A percentile compares a stretch with the other conserved stretches of the same genome.
These are phyloP conservation scores for Phaeophleospora eucalypticola DNA, from an alignment of 2,329 filamentous ascomycete species.

Conservation along the genomic window DNA sequence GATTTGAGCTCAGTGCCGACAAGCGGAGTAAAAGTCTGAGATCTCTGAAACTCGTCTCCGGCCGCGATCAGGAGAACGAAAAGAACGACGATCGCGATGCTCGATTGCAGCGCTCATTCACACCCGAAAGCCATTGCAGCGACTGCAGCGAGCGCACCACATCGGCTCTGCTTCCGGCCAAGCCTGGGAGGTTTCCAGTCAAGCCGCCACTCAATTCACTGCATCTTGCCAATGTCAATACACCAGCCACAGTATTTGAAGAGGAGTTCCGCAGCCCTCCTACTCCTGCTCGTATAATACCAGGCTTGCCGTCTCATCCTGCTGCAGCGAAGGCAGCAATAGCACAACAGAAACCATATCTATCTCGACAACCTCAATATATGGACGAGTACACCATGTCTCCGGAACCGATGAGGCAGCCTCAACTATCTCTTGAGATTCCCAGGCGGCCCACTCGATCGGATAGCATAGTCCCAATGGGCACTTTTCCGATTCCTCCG, in stretches of 20 bases:
- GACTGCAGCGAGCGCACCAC: slow-evolving; percentile 24
- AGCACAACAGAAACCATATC: not conserved
- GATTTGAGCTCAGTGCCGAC: slow-evolving; percentile 10
- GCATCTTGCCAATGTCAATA: slow-evolving; percentile 18
- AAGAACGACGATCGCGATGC: slow-evolving; percentile 4
- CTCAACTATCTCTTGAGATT: slow-evolving; percentile 23
- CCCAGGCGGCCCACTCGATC: slow-evolving; percentile 14
- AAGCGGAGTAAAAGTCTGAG: slow-evolving; percentile 11
- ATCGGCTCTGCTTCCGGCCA: slow-evolving; percentile 33
- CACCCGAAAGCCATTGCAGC: slow-evolving; percentile 22
- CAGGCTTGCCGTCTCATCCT: slow-evolving; percentile 16
- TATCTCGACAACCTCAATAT: slow-evolving; percentile 11
- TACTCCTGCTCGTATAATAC: slow-evolving; percentile 11
- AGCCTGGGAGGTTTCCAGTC: slow-evolving; percentile 19
- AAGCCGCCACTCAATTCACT: slow-evolving; percentile 16
- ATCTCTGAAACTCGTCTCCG: not conserved
- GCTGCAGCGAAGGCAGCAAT: slow-evolving; percentile 7
- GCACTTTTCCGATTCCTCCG: slow-evolving; percentile 9
- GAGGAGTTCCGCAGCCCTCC: slow-evolving; percentile 24
- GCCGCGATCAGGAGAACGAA: not conserved
- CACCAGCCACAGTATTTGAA: slow-evolving; percentile 32
- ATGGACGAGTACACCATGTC: slow-evolving; percentile 14
- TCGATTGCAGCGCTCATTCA: slow-evolving; percentile 4
- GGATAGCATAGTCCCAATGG: slow-evolving; percentile 2
- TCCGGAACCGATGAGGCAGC: slow-evolving; percentile 15